phyloP scores from a whole-genome alignment of 441 rosid species.

The Euphorbia corollata region DNA sequence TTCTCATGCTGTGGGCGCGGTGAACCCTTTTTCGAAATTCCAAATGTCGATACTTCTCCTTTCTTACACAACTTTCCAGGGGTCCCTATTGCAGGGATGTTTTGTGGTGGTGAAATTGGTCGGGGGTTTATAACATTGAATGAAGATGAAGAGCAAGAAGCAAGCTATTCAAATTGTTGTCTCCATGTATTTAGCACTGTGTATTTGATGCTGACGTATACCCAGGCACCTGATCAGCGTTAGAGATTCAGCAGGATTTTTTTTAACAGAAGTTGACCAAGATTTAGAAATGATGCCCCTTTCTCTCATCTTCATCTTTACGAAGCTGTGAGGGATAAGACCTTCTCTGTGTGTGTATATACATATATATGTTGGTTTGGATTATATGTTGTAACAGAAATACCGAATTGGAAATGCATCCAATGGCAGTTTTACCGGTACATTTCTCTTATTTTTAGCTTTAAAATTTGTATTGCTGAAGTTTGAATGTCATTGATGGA shows the following conservation, averaged over 20 bases:
- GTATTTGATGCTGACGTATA: constrained; percentile 48
- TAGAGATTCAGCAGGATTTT: constrained; percentile 4
- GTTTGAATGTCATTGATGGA: too few relatives aligned
- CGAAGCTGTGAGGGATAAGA: too few relatives aligned
- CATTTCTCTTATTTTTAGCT: too few relatives aligned
- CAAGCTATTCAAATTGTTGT: constrained; percentile 20
- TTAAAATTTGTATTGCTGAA: too few relatives aligned
- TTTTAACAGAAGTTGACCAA: too few relatives aligned
- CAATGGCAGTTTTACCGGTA: too few relatives aligned
- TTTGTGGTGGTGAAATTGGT: constrained; percentile 63
- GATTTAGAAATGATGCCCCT: neutral
- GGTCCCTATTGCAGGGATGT: constrained; percentile 57
- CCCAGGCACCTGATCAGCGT: constrained; percentile 20
- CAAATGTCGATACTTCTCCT: constrained; percentile 49
- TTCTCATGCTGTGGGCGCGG: constrained; percentile 54
- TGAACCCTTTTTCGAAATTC: constrained; percentile 36
- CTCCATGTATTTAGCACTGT: constrained; percentile 61
- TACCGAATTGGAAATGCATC: too few relatives aligned
- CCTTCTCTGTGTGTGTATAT: too few relatives aligned
- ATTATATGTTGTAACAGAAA: too few relatives aligned
- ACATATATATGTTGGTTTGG: too few relatives aligned
- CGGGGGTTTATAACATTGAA: constrained; percentile 30
- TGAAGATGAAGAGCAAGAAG: constrained; percentile 21
- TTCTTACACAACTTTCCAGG: constrained; percentile 59
- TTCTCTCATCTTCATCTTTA: too few relatives aligned